These are phyloP conservation scores for Cutaneotrichosporon dermatis DNA, from an alignment of 1,284 basidiomycete species.

Conservation along the genomic window DNA sequence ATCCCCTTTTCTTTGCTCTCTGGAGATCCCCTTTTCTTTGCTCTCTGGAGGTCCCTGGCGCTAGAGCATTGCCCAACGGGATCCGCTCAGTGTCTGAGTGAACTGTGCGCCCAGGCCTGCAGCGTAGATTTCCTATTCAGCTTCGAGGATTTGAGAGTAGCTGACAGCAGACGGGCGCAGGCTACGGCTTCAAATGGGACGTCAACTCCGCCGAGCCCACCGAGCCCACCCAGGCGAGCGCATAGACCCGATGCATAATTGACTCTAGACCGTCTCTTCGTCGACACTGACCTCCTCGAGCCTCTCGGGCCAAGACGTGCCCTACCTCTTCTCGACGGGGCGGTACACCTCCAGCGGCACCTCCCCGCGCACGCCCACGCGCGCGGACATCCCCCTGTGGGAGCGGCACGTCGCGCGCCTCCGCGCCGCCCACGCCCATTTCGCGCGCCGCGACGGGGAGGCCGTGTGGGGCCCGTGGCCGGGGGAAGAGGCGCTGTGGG, in stretches of 20 bases:
- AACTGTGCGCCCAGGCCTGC: too few species aligned
- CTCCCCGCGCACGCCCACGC: conserved; percentile 1
- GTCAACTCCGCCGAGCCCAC: neutral
- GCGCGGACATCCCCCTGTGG: conserved; percentile 28
- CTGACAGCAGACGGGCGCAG: conserved; percentile 32
- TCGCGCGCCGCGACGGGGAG: conserved; percentile 18
- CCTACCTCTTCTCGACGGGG: conserved; percentile 37
- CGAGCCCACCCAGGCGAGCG: conserved; percentile 2
- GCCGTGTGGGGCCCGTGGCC: conserved; percentile 30
- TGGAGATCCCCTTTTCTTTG: too few species aligned
- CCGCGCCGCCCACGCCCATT: conserved; percentile 29
- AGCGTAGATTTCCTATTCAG: too few species aligned
- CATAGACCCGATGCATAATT: conserved; percentile 7
- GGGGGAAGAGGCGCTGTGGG: conserved; percentile 30
- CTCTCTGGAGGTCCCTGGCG: too few species aligned
- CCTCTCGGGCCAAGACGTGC: neutral
- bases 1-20: too few species aligned
- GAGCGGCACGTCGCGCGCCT: conserved; percentile 33
- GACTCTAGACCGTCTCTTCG: conserved; percentile 1
- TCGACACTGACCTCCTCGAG: neutral
- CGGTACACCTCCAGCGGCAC: conserved; percentile 30
- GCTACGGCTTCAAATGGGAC: conserved; percentile 41
- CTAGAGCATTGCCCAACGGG: too few species aligned
- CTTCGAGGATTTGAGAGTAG: neutral
- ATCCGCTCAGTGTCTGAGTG: too few species aligned